Base-by-base conservation (phyloP, 345 rosid genomes). In the Hevea brasiliensis region DNA sequence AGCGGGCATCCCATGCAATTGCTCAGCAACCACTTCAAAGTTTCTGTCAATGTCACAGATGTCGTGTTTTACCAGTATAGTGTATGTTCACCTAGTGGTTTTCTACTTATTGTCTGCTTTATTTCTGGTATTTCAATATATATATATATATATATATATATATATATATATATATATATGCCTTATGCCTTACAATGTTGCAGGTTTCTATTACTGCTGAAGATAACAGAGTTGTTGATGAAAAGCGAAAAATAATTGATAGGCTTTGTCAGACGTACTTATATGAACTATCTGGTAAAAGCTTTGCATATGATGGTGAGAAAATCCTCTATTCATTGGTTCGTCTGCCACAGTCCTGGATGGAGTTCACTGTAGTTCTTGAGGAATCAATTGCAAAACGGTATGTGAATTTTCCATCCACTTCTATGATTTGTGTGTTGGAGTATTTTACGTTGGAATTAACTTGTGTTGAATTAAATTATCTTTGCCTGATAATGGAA, bases 11-110 rank as follows among this genome's bases (percentile, higher is more conserved):
- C 63, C 41, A 77, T 91, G 73, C 61, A 78, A 29, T 67, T 93
- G 79, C 88, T 86, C 27, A 61, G 87, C 50, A 93, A 93, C 77
- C 92, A 90, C 85, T 93, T 77, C 71, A 79, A 86, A 82, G 97
- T 82, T 56, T 67, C 85, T 17, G 79, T 93, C 50, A 62, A 72
- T 70, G 73, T 63, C 48, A 81, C 84, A 45, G 86, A 89, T 85
- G 85, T 81, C 14, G 84, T 87, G 32, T 91, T 91, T 76, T 85
- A 88, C 82, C 95, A 91, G 73, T 91, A 91, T 73, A 82, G 69
- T 74, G 98, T 93, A 87, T 79, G 92, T 67, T 77, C 61, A 11
- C 24, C 53, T 72, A 24, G 45, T 21, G 61, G 60, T 76, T 65
- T n/a, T 58, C n/a, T n/a, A n/a, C n/a, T n/a, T n/a, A n/a, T 45